Conservation (phyloP, 352 stramenopile genomes). For the Globisporangium radiosum region DNA sequence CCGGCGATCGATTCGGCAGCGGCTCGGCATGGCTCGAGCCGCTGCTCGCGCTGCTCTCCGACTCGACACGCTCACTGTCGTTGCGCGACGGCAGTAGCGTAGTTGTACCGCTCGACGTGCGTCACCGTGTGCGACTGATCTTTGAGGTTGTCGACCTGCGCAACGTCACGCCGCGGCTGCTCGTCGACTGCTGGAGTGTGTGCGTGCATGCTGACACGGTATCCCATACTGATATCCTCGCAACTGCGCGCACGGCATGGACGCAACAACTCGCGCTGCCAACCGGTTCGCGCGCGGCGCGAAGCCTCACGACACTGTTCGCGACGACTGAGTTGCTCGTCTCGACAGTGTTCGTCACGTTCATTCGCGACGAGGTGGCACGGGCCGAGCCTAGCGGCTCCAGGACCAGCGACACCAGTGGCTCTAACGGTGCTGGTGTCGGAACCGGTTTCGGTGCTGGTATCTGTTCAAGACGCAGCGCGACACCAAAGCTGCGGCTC, state of each 20-base stretch:
- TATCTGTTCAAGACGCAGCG: too few species aligned
- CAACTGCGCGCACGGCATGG: conserved; percentile 1
- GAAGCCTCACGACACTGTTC: conserved; percentile 22
- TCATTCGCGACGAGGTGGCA: conserved; percentile 18
- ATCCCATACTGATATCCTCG: conserved; percentile 6
- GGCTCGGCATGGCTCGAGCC: conserved; percentile 18
- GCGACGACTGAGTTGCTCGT: conserved; percentile 21
- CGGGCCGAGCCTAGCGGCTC: too few species aligned
- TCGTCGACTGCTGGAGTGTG: conserved; percentile 11
- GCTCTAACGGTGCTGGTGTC: neutral
- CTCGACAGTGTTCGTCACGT: conserved; percentile 20
- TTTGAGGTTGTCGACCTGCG: conserved; percentile 9
- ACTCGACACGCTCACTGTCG: neutral
- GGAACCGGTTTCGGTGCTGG: neutral
- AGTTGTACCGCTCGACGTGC: neutral
- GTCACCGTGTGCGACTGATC: conserved; percentile 11
- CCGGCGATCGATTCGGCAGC: conserved; percentile 13
- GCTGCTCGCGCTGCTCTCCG: conserved; percentile 12
- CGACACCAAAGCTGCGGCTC: conserved; percentile 11
- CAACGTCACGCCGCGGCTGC: conserved; percentile 5
- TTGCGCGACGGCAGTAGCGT: conserved; percentile 1
- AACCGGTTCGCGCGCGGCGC: neutral
- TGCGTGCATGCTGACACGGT: conserved; percentile 1
- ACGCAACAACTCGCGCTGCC: conserved; percentile 1
- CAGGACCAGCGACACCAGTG: neutral